A percentile compares a stretch with the other conserved stretches of the same genome.
Conservation (phyloP, 768 basidiomycete species). For the Boletus sensibilis region DNA sequence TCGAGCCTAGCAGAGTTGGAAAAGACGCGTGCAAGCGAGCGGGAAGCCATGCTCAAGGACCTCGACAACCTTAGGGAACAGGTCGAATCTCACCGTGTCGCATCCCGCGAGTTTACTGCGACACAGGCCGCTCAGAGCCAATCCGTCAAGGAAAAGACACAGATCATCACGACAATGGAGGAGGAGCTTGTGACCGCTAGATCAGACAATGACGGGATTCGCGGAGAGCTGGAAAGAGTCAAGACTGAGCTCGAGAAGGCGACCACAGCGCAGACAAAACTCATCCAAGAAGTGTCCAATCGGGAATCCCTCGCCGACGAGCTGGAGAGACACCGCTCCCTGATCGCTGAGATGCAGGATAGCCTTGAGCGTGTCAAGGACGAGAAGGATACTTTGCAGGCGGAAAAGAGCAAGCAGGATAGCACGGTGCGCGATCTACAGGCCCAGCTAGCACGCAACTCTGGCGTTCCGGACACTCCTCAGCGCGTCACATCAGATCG, state of each 20-base stretch:
- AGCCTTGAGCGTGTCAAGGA: constrained; percentile 77
- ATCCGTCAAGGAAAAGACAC: constrained; percentile 50
- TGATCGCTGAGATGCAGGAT: constrained; percentile 75
- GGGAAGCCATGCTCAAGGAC: constrained; percentile 41
- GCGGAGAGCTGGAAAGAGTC: constrained; percentile 43
- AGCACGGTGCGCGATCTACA: constrained; percentile 74
- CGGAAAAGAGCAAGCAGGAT: constrained; percentile 71
- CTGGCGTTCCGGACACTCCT: constrained; percentile 37
- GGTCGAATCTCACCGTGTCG: constrained; percentile 49
- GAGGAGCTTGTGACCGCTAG: constrained; percentile 44
- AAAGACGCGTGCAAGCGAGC: constrained; percentile 21
- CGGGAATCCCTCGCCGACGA: constrained; percentile 72
- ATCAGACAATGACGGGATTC: constrained; percentile 44
- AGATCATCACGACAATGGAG: constrained; percentile 47
- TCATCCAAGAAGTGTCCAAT: constrained; percentile 70
- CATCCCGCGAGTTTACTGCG: constrained; percentile 41
- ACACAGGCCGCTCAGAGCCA: constrained; percentile 45
- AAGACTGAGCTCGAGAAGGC: constrained; percentile 60
- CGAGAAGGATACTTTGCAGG: constrained; percentile 74
- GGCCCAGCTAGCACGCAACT: constrained; percentile 61
- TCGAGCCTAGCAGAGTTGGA: constrained; percentile 20
- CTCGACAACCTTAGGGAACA: constrained; percentile 49
- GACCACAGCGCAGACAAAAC: constrained; percentile 56
- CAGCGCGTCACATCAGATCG: constrained; percentile 57
- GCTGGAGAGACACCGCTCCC: constrained; percentile 73